phyloP scores from a whole-genome alignment of 1,284 basidiomycete genomes.

The Fomitopsis pinicola region DNA sequence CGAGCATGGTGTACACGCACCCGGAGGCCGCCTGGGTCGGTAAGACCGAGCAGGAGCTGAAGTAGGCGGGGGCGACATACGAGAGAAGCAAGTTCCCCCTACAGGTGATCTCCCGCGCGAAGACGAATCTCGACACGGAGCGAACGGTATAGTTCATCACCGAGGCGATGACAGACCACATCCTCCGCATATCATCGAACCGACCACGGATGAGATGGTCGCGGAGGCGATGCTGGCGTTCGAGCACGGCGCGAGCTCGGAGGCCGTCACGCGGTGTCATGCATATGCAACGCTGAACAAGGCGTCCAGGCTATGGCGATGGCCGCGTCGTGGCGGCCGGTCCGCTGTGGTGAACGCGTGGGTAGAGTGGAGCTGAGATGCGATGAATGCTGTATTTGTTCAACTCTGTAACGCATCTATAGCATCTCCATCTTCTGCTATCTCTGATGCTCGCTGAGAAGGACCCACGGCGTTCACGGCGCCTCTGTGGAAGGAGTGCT shows the following conservation, averaged over 20 bases:
- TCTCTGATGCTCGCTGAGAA: too few species aligned
- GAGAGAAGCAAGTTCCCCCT: conserved; percentile 95
- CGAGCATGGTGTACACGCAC: conserved; percentile 96
- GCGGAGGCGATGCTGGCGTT: conserved; percentile 85
- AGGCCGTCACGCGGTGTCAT: conserved; percentile 88
- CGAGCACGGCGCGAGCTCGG: conserved; percentile 89
- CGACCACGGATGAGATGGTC: conserved; percentile 98
- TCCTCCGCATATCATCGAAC: conserved; percentile 90
- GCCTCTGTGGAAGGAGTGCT: too few species aligned
- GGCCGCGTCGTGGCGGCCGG: conserved; percentile 74
- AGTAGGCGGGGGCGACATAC: too few species aligned
- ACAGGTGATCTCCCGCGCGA: conserved; percentile 90
- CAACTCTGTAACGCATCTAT: neutral
- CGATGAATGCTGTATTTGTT: too few species aligned
- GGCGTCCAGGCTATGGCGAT: conserved; percentile 90
- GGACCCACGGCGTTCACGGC: neutral
- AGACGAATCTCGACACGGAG: conserved; percentile 91
- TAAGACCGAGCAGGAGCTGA: conserved; percentile 95
- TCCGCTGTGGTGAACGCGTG: conserved; percentile 42
- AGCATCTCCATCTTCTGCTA: neutral
- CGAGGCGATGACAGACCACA: conserved; percentile 93
- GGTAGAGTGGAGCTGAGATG: neutral
- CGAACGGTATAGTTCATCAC: conserved; percentile 91
- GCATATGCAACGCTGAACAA: conserved; percentile 86
- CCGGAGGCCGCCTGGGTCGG: conserved; percentile 99